phyloP scores from a whole-genome alignment of 2,329 filamentous ascomycete genomes.

The Colletotrichum sublineola region DNA sequence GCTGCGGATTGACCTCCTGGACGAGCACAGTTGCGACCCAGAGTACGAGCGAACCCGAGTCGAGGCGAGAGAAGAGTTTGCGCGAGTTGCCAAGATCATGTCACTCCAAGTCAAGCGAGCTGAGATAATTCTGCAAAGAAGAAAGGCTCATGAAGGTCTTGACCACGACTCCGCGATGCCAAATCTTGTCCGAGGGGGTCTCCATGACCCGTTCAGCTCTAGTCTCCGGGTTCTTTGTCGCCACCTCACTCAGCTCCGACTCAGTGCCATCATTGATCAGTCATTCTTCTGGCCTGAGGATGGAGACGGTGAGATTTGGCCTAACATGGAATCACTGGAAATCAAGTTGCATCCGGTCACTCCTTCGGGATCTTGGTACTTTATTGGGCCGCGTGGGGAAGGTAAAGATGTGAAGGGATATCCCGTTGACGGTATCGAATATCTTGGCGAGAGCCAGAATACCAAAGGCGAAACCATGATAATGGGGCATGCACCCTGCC shows the following conservation, averaged over 20 bases:
- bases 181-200: slow-evolving; percentile 2
- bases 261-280: slow-evolving; percentile 8
- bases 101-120: neutral
- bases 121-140: neutral
- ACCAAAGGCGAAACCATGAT: neutral
- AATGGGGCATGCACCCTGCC: slow-evolving; percentile 1
- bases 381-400: slow-evolving; percentile 9
- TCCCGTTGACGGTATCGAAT: neutral
- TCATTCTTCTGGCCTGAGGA: slow-evolving; percentile 16
- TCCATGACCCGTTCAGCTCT: slow-evolving; percentile 4
- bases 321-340: slow-evolving; percentile 10
- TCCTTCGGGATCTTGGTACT: slow-evolving; percentile 17
- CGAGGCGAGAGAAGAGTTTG: neutral
- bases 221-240: slow-evolving; percentile 7
- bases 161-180: slow-evolving; percentile 15
- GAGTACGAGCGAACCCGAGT: neutral
- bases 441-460: neutral
- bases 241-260: slow-evolving; percentile 10
- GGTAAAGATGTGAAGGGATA: slow-evolving; percentile 5
- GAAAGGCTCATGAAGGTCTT: slow-evolving; percentile 3
- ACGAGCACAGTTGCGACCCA: slow-evolving; percentile 17
- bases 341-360: slow-evolving; percentile 10
- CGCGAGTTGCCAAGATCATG: neutral
- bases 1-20: neutral
- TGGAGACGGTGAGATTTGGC: neutral